Percentiles rank a stretch among this genome's conserved stretches.
These are phyloP conservation scores for Pyrenochaeta sp. DNA, from an alignment of 2,329 filamentous ascomycete genomes.

Conservation along the genomic window DNA sequence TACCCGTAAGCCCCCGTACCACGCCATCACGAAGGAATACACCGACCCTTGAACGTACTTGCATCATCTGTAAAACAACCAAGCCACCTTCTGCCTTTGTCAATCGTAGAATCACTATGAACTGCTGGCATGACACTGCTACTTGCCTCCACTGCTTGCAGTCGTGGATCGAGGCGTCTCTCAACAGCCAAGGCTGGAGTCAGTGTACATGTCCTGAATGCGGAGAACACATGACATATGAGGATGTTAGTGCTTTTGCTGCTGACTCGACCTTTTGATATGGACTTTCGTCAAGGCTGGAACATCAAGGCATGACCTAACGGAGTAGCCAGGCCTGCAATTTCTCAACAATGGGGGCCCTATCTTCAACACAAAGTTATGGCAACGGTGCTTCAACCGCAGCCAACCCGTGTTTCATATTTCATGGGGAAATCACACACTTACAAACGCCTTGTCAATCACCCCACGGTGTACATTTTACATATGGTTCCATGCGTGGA, in stretches of 20 bases:
- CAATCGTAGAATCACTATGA: slow-evolving; percentile 28
- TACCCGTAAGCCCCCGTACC: slow-evolving; percentile 13
- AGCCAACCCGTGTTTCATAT: no score
- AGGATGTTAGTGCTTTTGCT: slow-evolving; percentile 37
- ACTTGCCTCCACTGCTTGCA: slow-evolving; percentile 39
- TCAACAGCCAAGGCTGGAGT: slow-evolving; percentile 25
- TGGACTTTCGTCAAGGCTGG: background rate
- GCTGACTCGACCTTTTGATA: slow-evolving; percentile 9
- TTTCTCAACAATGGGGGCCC: no score
- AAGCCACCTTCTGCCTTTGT: slow-evolving; percentile 32
- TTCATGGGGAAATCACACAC: no score
- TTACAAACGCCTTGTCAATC: no score
- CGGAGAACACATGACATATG: slow-evolving; percentile 31
- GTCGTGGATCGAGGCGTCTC: slow-evolving; percentile 33
- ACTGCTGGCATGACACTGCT: slow-evolving; percentile 40
- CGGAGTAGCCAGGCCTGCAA: no score
- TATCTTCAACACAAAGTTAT: no score
- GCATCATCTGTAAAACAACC: slow-evolving; percentile 37
- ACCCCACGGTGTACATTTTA: no score
- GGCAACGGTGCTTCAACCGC: no score
- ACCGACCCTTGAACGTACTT: slow-evolving; percentile 29
- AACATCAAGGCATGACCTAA: no score
- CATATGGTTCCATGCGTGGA: no score
- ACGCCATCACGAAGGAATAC: slow-evolving; percentile 25
- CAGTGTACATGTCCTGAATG: slow-evolving; percentile 43